A percentile compares a stretch with the other conserved stretches of the same genome.
These are phyloP conservation scores for Populus deltoides DNA, from an alignment of 345 rosid genomes.

Conservation along the genomic window DNA sequence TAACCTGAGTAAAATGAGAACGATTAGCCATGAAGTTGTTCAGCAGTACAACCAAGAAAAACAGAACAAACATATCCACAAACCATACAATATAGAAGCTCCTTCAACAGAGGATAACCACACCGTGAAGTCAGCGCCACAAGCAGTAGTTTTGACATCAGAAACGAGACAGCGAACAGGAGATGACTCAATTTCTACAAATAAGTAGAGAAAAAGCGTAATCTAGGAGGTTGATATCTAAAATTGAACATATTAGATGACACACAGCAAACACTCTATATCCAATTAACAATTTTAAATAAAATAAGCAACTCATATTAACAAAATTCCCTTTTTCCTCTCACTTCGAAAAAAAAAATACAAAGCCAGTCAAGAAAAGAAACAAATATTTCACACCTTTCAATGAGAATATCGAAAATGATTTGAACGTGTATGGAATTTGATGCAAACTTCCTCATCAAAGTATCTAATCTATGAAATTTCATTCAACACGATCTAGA, in stretches of 20 bases:
- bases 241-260: not conserved
- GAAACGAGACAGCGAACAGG: conserved; percentile 80
- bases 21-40: not conserved
- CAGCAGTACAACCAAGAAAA: not conserved
- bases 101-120: conserved; percentile 90
- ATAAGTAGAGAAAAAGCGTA: not conserved
- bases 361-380: not conserved
- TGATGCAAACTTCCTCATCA: not conserved
- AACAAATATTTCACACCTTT: not conserved
- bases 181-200: conserved; percentile 66
- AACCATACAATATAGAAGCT: conserved; percentile 90
- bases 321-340: not conserved
- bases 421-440: not conserved
- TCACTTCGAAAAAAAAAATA: not conserved
- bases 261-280: not conserved
- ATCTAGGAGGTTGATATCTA: not conserved
- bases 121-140: conserved; percentile 92
- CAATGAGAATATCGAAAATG: not conserved
- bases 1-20: not conserved
- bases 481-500: not conserved
- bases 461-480: not conserved
- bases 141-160: conserved; percentile 69
- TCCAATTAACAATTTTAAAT: not conserved
- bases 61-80: conserved; percentile 35
- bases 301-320: not conserved